A percentile compares a stretch with the other conserved stretches of the same genome.
These are phyloP conservation scores for Penstemon davidsonii DNA, from an alignment of 257 asterid genomes.

Conservation along the genomic window DNA sequence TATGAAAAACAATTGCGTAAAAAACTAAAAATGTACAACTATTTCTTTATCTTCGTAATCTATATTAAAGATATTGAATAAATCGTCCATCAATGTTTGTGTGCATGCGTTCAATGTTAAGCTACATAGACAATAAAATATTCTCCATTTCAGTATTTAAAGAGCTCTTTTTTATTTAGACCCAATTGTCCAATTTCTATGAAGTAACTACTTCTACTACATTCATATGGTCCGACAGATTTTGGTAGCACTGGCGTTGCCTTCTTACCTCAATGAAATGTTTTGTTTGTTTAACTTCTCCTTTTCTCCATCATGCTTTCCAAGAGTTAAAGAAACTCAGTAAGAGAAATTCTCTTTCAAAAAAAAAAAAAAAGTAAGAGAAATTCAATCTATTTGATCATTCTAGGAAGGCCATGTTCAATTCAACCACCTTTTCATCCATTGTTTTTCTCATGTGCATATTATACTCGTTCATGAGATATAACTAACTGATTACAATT, in stretches of 20 bases:
- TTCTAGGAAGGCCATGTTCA: not conserved
- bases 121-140: too few relatives aligned
- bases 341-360: not conserved
- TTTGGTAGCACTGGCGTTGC: too few relatives aligned
- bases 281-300: not conserved
- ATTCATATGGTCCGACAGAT: too few relatives aligned
- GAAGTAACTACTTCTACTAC: too few relatives aligned
- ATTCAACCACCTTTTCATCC: not conserved
- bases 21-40: not conserved
- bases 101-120: too few relatives aligned
- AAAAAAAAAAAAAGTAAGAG: not conserved
- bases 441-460: not conserved
- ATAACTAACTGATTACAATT: not conserved
- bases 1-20: not conserved
- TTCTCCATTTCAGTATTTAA: too few relatives aligned
- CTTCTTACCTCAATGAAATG: too few relatives aligned
- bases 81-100: not conserved
- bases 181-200: too few relatives aligned
- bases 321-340: too few relatives aligned
- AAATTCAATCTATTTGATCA: not conserved
- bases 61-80: not conserved
- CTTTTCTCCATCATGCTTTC: too few relatives aligned
- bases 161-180: too few relatives aligned
- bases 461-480: not conserved
- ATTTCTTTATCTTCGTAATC: not conserved